Percentiles rank a stretch among this genome's conserved stretches.
Evolutionary conservation across 306 rosid species (phyloP).

Genomic region (Dalbergia oliveri): DNA sequence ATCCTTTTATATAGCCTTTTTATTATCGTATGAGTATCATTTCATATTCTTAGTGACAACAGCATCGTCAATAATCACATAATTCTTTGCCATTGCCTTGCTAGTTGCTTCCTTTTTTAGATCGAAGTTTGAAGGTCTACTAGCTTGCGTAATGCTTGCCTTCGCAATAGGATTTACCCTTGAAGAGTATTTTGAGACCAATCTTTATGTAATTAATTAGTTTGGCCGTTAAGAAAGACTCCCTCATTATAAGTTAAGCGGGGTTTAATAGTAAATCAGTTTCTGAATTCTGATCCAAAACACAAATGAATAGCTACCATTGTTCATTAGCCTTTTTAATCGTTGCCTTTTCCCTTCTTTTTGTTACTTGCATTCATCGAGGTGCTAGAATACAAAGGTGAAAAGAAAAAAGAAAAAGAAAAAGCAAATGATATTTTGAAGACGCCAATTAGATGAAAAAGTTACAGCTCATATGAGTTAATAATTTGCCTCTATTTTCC

Average conservation of each 20-base stretch:
- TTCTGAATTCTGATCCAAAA: neutral
- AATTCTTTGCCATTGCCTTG: constrained; percentile 17
- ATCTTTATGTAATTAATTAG: constrained; percentile 38
- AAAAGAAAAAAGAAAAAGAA: neutral
- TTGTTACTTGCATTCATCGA: neutral
- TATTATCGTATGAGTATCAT: constrained; percentile 37
- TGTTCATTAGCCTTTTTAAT: neutral
- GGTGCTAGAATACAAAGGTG: neutral
- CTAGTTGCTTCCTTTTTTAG: neutral
- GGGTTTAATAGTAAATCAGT: neutral
- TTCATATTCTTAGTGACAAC: constrained; percentile 53
- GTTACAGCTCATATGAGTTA: constrained; percentile 9
- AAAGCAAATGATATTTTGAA: neutral
- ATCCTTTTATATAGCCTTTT: constrained; percentile 27
- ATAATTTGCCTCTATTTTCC: constrained; percentile 17
- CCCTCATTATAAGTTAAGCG: neutral
- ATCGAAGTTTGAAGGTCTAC: constrained; percentile 18
- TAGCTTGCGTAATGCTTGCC: constrained; percentile 53
- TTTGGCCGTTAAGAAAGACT: neutral
- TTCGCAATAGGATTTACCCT: constrained; percentile 22
- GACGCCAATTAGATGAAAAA: constrained; percentile 11
- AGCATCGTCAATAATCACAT: constrained; percentile 33
- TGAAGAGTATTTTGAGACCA: constrained; percentile 50
- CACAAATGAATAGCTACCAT: neutral
- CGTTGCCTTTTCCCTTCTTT: neutral